Conservation (phyloP, 2,329 filamentous ascomycete genomes). For the Cadophora sp. region DNA sequence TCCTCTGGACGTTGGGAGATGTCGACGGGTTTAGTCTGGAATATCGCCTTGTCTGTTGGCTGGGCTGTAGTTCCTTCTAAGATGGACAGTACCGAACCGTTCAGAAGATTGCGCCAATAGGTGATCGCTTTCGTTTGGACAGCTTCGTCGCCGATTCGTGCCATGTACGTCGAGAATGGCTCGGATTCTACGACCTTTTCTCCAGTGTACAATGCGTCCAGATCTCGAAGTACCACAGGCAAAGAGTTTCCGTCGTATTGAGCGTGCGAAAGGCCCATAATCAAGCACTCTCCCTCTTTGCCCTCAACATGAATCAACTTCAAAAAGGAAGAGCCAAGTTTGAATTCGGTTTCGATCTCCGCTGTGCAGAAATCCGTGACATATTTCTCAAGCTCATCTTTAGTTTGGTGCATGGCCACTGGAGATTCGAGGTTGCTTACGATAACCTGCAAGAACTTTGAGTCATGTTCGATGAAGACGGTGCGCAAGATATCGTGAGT, state of each 20-base stretch:
- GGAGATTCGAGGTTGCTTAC: slow-evolving; percentile 45
- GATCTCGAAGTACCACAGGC: slow-evolving; percentile 36
- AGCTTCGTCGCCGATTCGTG: slow-evolving; percentile 1
- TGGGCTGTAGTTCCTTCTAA: slow-evolving; percentile 27
- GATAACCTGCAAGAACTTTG: slow-evolving; percentile 46
- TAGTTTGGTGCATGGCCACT: slow-evolving; percentile 39
- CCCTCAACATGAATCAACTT: slow-evolving; percentile 41
- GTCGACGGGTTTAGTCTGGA: slow-evolving; percentile 43
- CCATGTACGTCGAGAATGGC: slow-evolving; percentile 49
- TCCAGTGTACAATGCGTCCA: slow-evolving; percentile 46
- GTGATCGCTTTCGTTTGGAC: slow-evolving; percentile 45
- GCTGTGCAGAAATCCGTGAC: slow-evolving; percentile 43
- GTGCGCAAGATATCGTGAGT: slow-evolving; percentile 50
- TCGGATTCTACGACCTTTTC: slow-evolving; percentile 41
- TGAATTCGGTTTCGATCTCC: slow-evolving; percentile 48
- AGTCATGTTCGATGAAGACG: slow-evolving; percentile 47
- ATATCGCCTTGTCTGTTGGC: slow-evolving; percentile 41
- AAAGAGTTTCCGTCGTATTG: slow-evolving; percentile 71
- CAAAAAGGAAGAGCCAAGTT: slow-evolving; percentile 49
- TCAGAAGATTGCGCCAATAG: slow-evolving; percentile 55
- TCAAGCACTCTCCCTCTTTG: slow-evolving; percentile 44
- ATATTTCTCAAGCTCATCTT: slow-evolving; percentile 45
- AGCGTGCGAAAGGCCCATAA: slow-evolving; percentile 59
- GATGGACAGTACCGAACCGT: slow-evolving; percentile 37
- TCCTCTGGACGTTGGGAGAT: slow-evolving; percentile 43